Evolutionary conservation across 345 rosid species (phyloP).

Genomic region (Citrus sinensis): DNA sequence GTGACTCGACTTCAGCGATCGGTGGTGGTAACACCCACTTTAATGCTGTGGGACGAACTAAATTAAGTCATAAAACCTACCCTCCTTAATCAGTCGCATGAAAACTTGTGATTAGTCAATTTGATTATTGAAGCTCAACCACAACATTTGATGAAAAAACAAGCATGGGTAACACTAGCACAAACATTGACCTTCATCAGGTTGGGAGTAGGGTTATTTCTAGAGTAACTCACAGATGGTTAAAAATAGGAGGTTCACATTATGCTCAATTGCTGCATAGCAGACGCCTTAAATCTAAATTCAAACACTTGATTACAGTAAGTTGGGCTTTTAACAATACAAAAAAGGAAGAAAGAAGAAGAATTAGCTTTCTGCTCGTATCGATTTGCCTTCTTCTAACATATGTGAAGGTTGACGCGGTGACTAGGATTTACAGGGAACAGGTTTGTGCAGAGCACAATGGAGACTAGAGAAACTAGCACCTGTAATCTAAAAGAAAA

Average conservation of each 20-base stretch:
- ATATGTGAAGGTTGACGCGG: neutral
- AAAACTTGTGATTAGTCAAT: neutral
- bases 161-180: neutral
- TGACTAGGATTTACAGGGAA: neutral
- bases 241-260: neutral
- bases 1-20: too few relatives aligned
- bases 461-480: neutral
- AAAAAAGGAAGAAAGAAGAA: neutral
- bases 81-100: too few relatives aligned
- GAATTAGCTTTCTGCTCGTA: neutral
- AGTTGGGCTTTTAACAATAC: neutral
- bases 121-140: neutral
- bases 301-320: neutral
- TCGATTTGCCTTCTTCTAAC: neutral
- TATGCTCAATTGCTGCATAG: neutral
- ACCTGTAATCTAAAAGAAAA: neutral
- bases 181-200: neutral
- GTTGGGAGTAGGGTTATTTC: neutral
- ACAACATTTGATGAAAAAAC: neutral
- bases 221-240: neutral
- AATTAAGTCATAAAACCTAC: too few relatives aligned
- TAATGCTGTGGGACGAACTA: too few relatives aligned
- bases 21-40: too few relatives aligned
- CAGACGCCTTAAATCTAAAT: neutral
- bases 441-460: neutral